Evolutionary conservation across 2,329 filamentous ascomycete species (phyloP).

Genomic region (Neonectria hederae): DNA sequence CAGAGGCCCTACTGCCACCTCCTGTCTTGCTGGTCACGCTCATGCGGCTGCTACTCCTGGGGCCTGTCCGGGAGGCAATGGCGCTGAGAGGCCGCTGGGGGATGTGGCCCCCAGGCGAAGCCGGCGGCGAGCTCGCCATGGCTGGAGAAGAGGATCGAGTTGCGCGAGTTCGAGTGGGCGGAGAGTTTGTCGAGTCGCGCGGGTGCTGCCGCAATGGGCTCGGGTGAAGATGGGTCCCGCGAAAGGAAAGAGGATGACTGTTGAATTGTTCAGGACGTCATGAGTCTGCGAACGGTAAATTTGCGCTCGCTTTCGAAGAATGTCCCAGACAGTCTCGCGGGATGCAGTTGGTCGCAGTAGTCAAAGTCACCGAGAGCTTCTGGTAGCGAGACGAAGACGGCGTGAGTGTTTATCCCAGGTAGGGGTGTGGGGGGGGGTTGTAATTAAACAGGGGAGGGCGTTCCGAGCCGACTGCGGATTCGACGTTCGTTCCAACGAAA

Average conservation of each 20-base stretch:
- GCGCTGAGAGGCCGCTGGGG: conserved; percentile 81
- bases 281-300: conserved; percentile 33
- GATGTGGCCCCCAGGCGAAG: conserved; percentile 63
- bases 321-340: conserved; percentile 37
- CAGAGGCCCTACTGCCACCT: conserved; percentile 82
- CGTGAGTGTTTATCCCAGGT: conserved; percentile 39
- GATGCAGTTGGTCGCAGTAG: conserved; percentile 23
- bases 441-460: conserved; percentile 42
- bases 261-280: conserved; percentile 38
- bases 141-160: conserved; percentile 34
- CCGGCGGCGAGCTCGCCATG: conserved; percentile 77
- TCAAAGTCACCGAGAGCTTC: conserved; percentile 27
- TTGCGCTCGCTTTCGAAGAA: conserved; percentile 21
- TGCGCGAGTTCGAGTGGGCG: conserved; percentile 21
- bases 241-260: conserved; percentile 25
- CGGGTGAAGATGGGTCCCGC: conserved; percentile 28
- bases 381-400: conserved; percentile 19
- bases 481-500: conserved; percentile 39
- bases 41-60: conserved; percentile 82
- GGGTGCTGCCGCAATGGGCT: conserved; percentile 30
- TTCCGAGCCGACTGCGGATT: conserved; percentile 32
- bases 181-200: conserved; percentile 20
- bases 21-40: conserved; percentile 83
- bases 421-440: conserved; percentile 40
- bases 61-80: conserved; percentile 74